phyloP scores from a whole-genome alignment of 2,329 filamentous ascomycete species.

The Botrytis medusae region DNA sequence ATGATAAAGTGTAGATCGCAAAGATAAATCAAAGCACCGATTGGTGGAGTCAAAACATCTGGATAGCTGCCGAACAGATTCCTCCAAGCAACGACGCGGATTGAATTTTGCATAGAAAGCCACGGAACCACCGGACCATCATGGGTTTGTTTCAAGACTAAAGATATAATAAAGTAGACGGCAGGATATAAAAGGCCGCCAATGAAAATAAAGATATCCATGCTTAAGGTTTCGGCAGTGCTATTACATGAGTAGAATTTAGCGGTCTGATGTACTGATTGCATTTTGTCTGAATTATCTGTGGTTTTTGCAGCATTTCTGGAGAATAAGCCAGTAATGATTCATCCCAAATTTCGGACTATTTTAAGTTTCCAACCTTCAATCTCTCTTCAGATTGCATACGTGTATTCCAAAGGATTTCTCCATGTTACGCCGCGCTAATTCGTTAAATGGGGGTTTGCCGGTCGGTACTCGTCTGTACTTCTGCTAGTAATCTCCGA shows the following conservation, averaged over 20 bases:
- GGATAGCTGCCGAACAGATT: not conserved
- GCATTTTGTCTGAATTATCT: too few species aligned
- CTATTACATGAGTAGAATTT: not conserved
- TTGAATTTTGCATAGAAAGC: not conserved
- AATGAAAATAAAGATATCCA: not conserved
- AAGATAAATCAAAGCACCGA: not conserved
- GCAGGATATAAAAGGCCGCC: not conserved
- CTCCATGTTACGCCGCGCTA: not conserved
- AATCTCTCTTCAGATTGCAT: too few species aligned
- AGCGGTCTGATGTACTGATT: not conserved
- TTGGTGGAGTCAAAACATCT: slow-evolving; percentile 5
- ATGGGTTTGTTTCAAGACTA: not conserved
- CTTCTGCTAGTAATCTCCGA: not conserved
- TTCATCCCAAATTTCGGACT: not conserved
- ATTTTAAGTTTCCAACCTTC: not conserved
- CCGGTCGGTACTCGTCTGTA: not conserved
- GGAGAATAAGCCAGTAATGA: not conserved
- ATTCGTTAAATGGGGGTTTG: not conserved
- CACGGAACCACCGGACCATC: not conserved
- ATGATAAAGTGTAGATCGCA: not conserved
- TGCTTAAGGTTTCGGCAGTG: too few species aligned
- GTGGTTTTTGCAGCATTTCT: not conserved
- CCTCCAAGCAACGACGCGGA: not conserved
- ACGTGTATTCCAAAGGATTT: not conserved
- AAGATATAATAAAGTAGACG: not conserved